Base-by-base conservation (phyloP, 2,329 filamentous ascomycete species). In the Chalaropsis thielavioides region DNA sequence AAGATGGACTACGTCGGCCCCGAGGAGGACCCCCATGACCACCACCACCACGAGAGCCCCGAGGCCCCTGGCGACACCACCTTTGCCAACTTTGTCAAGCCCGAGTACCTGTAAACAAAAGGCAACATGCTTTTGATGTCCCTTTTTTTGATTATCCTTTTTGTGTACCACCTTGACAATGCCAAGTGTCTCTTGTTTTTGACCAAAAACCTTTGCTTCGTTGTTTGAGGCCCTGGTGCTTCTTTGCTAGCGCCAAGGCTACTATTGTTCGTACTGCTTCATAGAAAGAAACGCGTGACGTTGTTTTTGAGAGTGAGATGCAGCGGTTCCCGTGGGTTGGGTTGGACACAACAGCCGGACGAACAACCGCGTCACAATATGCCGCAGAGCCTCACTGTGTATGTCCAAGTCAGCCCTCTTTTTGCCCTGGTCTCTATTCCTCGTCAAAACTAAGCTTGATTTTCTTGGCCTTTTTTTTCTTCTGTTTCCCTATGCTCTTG, bases 1-100 rank as follows among this genome's bases (percentile, higher is more conserved):
- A 95, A 96, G 87, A 94, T 97, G 89, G 88, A 96, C 75, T 99
- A 96, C 78, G 79, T 96, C 70, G 94, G 94, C 68, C 86, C 91
- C 62, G 76, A 86, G 74, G 88, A 94, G 70, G 86, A 92, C 75
- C 78, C 80, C 72, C 83, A 89, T 75, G 72, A 78, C 75, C 75
- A 81, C 75, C 76, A 81, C 75, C 76, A 77, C 72, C 81, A 85
- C 73, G 84, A 83, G 74, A 81, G 84, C 75, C 84, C 87, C 77
- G 90, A 95, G 79, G 90, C 91, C 75, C 65, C 65, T 11, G 65
- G 31, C n/a, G 65, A 67, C 44, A 96, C 96, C 87, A 96, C 90
- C 72, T 92, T 97, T 75, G 90, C 90, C 77, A 89, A 99, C 82
- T 97, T 83, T 78, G 86, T 99, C 79, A 91, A 89, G 84, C 90